phyloP scores from a whole-genome alignment of 495 filamentous ascomycete species.

The Rostrohypoxylon terebratum region DNA sequence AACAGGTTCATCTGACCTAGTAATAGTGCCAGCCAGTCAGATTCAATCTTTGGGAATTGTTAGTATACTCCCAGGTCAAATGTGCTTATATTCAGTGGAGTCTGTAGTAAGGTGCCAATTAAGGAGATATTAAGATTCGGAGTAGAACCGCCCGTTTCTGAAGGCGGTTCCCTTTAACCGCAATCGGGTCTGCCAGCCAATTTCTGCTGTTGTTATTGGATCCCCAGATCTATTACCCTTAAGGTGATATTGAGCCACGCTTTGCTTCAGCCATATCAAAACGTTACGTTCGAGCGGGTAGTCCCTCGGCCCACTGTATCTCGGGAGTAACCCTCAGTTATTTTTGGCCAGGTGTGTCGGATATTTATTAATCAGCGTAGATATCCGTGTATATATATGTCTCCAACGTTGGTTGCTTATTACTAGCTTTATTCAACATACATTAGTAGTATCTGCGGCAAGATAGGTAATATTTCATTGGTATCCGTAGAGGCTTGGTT shows the following conservation, averaged over 20 bases:
- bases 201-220: constrained; percentile 16
- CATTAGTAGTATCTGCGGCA: not conserved
- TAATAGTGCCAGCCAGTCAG: not conserved
- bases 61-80: not conserved
- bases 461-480: not conserved
- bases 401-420: not conserved
- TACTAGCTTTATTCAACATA: not conserved
- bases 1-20: not conserved
- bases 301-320: constrained; percentile 19
- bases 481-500: not conserved
- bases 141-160: constrained; percentile 36
- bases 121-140: constrained; percentile 38
- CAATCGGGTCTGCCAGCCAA: constrained; percentile 11
- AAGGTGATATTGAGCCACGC: constrained; percentile 22
- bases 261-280: constrained; percentile 14
- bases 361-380: constrained; percentile 28
- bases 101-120: not conserved
- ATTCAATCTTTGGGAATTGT: not conserved
- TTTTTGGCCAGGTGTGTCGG: constrained; percentile 25
- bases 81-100: not conserved
- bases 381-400: constrained; percentile 9
- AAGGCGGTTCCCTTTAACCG: constrained; percentile 31
- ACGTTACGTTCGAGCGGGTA: constrained; percentile 21
- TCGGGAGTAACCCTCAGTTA: constrained; percentile 18
- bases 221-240: constrained; percentile 23